Conservation (phyloP, 345 rosid genomes). For the Cardamine occulta region DNA sequence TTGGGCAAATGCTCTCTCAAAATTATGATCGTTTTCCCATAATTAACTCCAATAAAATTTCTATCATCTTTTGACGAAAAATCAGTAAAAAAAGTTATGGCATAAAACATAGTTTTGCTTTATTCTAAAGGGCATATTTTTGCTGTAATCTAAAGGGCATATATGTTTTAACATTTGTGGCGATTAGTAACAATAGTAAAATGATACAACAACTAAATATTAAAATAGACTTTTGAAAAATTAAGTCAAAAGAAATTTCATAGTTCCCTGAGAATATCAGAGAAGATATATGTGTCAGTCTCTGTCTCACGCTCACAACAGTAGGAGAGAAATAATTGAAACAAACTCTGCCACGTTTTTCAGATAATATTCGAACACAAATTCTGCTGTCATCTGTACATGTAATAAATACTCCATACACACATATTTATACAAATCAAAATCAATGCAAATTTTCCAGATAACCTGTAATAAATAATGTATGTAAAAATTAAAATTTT, state of each 20-base stretch:
- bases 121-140: neutral
- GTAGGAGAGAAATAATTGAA: neutral
- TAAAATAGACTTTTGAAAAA: neutral
- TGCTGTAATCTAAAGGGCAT: neutral
- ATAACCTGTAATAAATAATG: neutral
- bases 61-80: neutral
- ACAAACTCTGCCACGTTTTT: neutral
- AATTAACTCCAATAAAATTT: too few relatives aligned
- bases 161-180: neutral
- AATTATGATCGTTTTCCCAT: too few relatives aligned
- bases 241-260: constrained; percentile 21
- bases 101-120: neutral
- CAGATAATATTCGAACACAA: neutral
- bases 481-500: neutral
- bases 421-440: too few relatives aligned
- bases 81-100: neutral
- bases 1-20: too few relatives aligned
- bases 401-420: neutral
- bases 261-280: constrained; percentile 15
- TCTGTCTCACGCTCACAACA: constrained; percentile 21
- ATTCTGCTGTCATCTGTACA: neutral
- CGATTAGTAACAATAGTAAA: neutral
- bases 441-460: neutral
- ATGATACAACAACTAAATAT: neutral
- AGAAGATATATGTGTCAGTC: constrained; percentile 25